phyloP scores from a whole-genome alignment of 2,329 filamentous ascomycete genomes.

The Phoma sp. region DNA sequence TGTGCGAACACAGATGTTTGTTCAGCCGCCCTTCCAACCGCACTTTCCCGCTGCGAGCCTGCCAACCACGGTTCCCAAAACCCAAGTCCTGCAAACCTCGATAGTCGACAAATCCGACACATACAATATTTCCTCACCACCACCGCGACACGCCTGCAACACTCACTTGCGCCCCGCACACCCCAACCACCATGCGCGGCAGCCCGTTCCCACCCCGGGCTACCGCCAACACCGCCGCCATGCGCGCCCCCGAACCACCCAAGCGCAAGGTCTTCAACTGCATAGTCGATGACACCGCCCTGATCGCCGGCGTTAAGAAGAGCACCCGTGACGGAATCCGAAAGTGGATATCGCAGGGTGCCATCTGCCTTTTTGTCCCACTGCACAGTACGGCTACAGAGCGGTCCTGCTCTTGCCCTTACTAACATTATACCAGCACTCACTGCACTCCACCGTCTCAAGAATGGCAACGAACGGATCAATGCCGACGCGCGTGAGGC shows the following conservation, averaged over 20 bases:
- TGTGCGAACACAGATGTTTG: slow-evolving; percentile 7
- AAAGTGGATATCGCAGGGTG: slow-evolving; percentile 59
- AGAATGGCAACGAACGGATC: slow-evolving; percentile 51
- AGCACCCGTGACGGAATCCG: slow-evolving; percentile 60
- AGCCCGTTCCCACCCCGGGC: slow-evolving; percentile 40
- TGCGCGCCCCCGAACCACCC: slow-evolving; percentile 40
- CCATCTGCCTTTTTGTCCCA: slow-evolving; percentile 60
- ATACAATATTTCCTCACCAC: slow-evolving; percentile 8
- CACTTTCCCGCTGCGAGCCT: slow-evolving; percentile 11
- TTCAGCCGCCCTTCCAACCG: slow-evolving; percentile 11
- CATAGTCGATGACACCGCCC: slow-evolving; percentile 60
- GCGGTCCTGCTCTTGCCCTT: slow-evolving; percentile 7
- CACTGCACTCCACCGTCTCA: slow-evolving; percentile 55
- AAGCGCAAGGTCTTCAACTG: slow-evolving; percentile 61
- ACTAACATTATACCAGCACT: slow-evolving; percentile 51
- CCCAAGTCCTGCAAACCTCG: slow-evolving; percentile 5
- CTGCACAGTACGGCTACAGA: slow-evolving; percentile 55
- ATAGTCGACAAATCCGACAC: slow-evolving; percentile 2
- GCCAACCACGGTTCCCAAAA: slow-evolving; percentile 14
- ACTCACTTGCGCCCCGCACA: slow-evolving; percentile 10
- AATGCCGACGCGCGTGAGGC: slow-evolving; percentile 57
- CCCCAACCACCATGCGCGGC: slow-evolving; percentile 38
- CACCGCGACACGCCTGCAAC: slow-evolving; percentile 1
- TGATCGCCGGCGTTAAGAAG: slow-evolving; percentile 60
- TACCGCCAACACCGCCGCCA: slow-evolving; percentile 32